Evolutionary conservation across 768 basidiomycete genomes (phyloP).

Genomic region (Phaffia australis): DNA sequence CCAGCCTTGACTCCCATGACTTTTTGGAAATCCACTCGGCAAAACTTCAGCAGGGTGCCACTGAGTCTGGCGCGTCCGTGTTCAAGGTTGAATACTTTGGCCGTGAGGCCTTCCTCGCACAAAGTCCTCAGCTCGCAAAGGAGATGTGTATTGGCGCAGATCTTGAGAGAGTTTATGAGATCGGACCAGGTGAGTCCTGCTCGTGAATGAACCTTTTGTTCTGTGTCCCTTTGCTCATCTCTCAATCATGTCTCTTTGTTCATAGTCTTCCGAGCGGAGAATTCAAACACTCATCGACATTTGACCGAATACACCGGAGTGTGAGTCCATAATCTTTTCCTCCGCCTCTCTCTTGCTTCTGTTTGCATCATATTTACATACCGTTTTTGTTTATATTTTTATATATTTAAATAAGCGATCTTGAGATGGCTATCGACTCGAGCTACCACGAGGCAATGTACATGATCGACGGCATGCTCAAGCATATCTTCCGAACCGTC

Average conservation of each 20-base stretch:
- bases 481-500: neutral
- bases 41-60: conserved; percentile 8
- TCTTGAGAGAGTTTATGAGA: conserved; percentile 7
- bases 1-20: neutral
- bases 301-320: conserved; percentile 3
- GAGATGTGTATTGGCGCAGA: conserved; percentile 8
- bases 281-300: conserved; percentile 11
- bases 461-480: conserved; percentile 5
- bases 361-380: too few species aligned
- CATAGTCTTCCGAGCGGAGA: neutral
- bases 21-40: conserved; percentile 12
- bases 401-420: neutral
- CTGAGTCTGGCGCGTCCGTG: conserved; percentile 1
- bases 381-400: too few species aligned
- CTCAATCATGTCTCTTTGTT: neutral
- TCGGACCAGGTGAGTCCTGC: neutral
- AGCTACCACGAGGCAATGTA: conserved; percentile 8
- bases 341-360: too few species aligned
- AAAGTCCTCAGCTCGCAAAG: conserved; percentile 7
- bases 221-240: neutral
- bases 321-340: too few species aligned
- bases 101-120: conserved; percentile 1
- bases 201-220: neutral
- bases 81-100: conserved; percentile 16
- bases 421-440: conserved; percentile 10